A percentile compares a stretch with the other conserved stretches of the same genome.
Conservation (phyloP, 345 rosid genomes). For the Abelmoschus esculentus region DNA sequence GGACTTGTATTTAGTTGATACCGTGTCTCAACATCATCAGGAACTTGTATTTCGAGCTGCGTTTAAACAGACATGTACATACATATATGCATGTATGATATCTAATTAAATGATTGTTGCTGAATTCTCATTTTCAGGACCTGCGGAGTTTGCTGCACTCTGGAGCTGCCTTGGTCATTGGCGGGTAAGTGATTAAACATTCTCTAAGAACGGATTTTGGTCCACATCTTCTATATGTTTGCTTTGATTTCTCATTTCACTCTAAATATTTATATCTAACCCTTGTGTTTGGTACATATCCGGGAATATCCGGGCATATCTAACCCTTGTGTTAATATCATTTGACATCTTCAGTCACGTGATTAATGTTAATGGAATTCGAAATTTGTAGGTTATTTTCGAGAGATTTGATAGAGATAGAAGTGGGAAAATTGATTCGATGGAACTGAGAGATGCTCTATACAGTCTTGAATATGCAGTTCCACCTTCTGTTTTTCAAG, state of each 20-base stretch:
- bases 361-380: not conserved
- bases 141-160: conserved; percentile 48
- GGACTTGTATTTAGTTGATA: too few species aligned
- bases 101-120: not conserved
- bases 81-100: too few species aligned
- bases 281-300: too few species aligned
- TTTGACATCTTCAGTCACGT: not conserved
- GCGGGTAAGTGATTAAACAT: conserved; percentile 40
- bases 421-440: conserved; percentile 49
- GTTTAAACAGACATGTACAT: too few species aligned
- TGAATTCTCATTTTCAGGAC: conserved; percentile 29
- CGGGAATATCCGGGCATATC: too few species aligned
- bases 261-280: too few species aligned
- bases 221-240: too few species aligned
- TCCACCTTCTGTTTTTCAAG: conserved; percentile 57
- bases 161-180: conserved; percentile 66
- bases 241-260: not conserved
- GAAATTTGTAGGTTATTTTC: conserved; percentile 38
- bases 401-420: conserved; percentile 63
- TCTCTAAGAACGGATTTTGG: not conserved
- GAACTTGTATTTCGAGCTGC: too few species aligned
- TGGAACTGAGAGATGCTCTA: conserved; percentile 55
- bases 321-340: not conserved
- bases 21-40: too few species aligned
- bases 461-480: conserved; percentile 47